phyloP scores from a whole-genome alignment of 441 rosid species.

The Geranium incanum region DNA sequence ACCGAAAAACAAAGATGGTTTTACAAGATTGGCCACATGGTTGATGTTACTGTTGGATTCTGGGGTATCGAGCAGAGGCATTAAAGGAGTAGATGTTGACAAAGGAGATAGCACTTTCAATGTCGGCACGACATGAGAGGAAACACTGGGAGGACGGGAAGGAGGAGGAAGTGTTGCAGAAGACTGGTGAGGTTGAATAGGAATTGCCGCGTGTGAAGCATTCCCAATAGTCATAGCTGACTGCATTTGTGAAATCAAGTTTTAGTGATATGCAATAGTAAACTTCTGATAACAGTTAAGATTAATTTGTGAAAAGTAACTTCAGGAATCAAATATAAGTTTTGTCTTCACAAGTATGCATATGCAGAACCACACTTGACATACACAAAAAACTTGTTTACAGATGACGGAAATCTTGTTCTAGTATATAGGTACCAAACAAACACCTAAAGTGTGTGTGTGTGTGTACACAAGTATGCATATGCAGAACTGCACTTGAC shows the following conservation, averaged over 20 bases:
- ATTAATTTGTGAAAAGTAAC: not conserved
- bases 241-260: constrained; percentile 38
- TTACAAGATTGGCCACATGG: constrained; percentile 48
- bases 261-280: not conserved
- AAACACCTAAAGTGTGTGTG: not conserved
- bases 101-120: constrained; percentile 40
- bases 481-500: not conserved
- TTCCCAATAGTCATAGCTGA: constrained; percentile 48
- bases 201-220: constrained; percentile 32
- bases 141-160: constrained; percentile 31
- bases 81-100: constrained; percentile 41
- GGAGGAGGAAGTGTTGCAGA: constrained; percentile 36
- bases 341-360: not conserved
- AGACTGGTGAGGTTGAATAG: constrained; percentile 44
- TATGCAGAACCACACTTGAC: not conserved
- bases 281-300: not conserved
- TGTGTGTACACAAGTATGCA: not conserved
- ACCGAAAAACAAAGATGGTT: constrained; percentile 57
- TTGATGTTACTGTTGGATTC: constrained; percentile 37
- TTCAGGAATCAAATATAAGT: not conserved
- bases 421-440: not conserved
- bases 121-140: constrained; percentile 37
- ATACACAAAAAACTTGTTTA: not conserved
- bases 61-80: constrained; percentile 41
- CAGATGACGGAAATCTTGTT: not conserved